A percentile compares a stretch with the other conserved stretches of the same genome.
These are phyloP conservation scores for Nakaseomyces bracarensis DNA, from an alignment of 1,139 yeast genomes.

Conservation along the genomic window DNA sequence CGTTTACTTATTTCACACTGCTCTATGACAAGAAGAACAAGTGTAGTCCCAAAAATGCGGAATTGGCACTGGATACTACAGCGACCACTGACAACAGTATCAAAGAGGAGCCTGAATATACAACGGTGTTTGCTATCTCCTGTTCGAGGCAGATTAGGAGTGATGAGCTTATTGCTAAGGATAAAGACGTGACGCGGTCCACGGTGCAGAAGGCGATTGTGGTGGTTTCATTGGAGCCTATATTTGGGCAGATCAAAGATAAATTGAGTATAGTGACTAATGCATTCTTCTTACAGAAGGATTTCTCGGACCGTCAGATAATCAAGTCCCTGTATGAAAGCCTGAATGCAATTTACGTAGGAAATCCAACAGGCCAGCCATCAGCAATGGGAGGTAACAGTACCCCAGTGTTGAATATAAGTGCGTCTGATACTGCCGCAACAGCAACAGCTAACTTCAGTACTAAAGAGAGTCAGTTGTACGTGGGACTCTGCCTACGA, in stretches of 20 bases:
- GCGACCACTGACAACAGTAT: too few relatives aligned
- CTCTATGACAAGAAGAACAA: slow-evolving; percentile 54
- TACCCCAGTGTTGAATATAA: slow-evolving; percentile 49
- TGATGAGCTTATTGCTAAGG: slow-evolving; percentile 48
- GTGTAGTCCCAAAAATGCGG: slow-evolving; percentile 24
- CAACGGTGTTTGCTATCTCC: slow-evolving; percentile 85
- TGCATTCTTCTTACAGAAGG: slow-evolving; percentile 73
- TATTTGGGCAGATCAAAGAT: slow-evolving; percentile 80
- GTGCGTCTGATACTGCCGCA: not conserved
- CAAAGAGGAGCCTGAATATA: slow-evolving; percentile 30
- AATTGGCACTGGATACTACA: slow-evolving; percentile 11
- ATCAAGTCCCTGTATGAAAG: slow-evolving; percentile 69
- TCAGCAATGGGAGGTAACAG: slow-evolving; percentile 43
- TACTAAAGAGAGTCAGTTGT: slow-evolving; percentile 46
- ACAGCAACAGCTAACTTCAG: slow-evolving; percentile 2
- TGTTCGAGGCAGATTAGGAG: slow-evolving; percentile 80
- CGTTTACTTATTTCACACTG: slow-evolving; percentile 83
- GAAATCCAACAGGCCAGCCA: not conserved
- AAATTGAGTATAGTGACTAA: slow-evolving; percentile 83
- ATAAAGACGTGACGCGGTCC: slow-evolving; percentile 71
- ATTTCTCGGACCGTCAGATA: slow-evolving; percentile 61
- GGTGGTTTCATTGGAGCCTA: slow-evolving; percentile 78
- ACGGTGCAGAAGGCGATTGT: slow-evolving; percentile 89
- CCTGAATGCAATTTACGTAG: slow-evolving; percentile 42
- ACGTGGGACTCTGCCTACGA: slow-evolving; percentile 69